Conservation (phyloP, 371 early-diverging fungal genomes). For the Sporodiniella umbellata region DNA sequence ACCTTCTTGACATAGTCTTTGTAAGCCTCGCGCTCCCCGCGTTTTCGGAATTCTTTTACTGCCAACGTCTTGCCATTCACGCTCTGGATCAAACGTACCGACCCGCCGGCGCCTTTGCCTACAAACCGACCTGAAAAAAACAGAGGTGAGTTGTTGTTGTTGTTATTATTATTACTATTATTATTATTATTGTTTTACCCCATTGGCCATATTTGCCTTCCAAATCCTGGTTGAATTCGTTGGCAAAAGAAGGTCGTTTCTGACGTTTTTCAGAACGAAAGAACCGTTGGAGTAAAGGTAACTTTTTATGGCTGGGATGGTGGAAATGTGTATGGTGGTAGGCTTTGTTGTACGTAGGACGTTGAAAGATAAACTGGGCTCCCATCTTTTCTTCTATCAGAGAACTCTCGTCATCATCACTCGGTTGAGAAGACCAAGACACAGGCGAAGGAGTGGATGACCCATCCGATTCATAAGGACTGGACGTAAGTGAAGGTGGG, state of each 20-base stretch:
- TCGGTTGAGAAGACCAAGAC: no score
- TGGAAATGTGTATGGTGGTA: conserved; percentile 43
- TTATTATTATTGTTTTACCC: conserved; percentile 16
- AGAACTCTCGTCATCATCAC: no score
- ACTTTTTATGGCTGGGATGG: conserved; percentile 18
- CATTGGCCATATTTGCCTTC: conserved; percentile 33
- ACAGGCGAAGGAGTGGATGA: no score
- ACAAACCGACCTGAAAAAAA: conserved; percentile 52
- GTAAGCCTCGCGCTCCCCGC: conserved; percentile 65
- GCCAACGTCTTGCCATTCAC: conserved; percentile 64
- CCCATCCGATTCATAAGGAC: no score
- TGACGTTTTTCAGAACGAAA: no score
- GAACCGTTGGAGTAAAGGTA: conserved; percentile 7
- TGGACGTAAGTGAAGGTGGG: no score
- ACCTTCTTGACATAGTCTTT: conserved; percentile 82
- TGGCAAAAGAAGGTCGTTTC: conserved; percentile 22
- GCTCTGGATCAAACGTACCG: conserved; percentile 60
- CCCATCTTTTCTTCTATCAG: no score
- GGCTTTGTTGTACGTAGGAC: conserved; percentile 33
- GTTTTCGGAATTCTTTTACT: conserved; percentile 79
- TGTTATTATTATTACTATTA: not conserved
- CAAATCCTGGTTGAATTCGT: conserved; percentile 28
- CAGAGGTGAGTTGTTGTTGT: not conserved
- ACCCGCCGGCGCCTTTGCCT: conserved; percentile 77
- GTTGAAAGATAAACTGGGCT: conserved; percentile 41